These are phyloP conservation scores for Cladosporium sp. DNA, from an alignment of 2,329 filamentous ascomycete genomes.

Conservation along the genomic window DNA sequence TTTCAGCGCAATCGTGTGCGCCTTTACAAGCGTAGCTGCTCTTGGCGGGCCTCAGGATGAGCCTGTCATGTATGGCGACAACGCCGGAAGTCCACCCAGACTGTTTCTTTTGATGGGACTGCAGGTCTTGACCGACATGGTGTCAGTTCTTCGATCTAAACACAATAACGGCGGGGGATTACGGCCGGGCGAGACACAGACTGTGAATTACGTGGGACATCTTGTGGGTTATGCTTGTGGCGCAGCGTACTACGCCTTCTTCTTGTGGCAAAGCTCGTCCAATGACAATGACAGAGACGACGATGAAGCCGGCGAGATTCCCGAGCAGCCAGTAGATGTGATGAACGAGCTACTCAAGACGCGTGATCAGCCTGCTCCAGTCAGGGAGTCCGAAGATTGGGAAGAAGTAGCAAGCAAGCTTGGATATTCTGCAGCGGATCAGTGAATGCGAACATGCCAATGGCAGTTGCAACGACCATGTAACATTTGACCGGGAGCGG, in stretches of 20 bases:
- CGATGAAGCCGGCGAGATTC: not conserved
- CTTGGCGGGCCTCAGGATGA: not conserved
- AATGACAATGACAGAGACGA: not conserved
- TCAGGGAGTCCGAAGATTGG: slow-evolving; percentile 3
- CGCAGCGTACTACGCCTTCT: not conserved
- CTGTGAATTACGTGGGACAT: slow-evolving; percentile 1
- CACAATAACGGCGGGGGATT: not conserved
- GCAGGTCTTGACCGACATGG: not conserved
- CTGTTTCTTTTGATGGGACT: not conserved
- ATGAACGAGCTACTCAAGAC: not conserved
- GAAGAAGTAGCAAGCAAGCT: slow-evolving; percentile 5
- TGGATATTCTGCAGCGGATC: not conserved
- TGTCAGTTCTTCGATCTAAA: not conserved
- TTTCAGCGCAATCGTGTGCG: slow-evolving; percentile 2
- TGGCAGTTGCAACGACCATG: too few relatives aligned
- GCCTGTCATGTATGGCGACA: not conserved
- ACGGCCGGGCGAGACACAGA: not conserved
- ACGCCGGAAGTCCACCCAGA: not conserved
- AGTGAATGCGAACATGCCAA: not conserved
- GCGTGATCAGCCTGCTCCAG: not conserved
- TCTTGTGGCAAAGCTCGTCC: not conserved
- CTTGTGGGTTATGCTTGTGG: slow-evolving; percentile 6
- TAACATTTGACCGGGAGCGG: too few relatives aligned
- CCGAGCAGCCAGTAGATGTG: not conserved
- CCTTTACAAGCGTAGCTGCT: slow-evolving; percentile 7